Percentiles rank a stretch among this genome's conserved stretches.
These are phyloP conservation scores for Eutypella sp. DNA, from an alignment of 2,329 filamentous ascomycete genomes.

Conservation along the genomic window DNA sequence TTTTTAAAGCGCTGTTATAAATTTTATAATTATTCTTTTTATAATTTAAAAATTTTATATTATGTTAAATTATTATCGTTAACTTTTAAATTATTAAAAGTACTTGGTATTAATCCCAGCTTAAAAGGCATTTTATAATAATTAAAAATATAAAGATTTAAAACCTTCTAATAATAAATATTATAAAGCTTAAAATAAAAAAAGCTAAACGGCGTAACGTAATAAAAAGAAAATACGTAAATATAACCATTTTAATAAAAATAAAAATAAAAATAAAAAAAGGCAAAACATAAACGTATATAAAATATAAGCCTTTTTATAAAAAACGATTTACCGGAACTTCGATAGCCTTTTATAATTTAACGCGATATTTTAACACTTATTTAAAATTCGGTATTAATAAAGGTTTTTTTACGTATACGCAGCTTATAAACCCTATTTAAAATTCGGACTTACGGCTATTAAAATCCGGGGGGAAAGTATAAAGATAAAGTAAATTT, in stretches of 20 bases:
- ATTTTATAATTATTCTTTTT: not conserved
- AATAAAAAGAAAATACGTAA: not conserved
- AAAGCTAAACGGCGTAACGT: no score
- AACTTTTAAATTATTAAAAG: not conserved
- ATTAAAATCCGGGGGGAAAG: slow-evolving; percentile 2
- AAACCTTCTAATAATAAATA: no score
- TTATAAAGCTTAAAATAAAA: no score
- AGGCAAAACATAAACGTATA: no score
- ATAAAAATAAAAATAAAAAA: no score
- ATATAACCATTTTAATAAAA: not conserved
- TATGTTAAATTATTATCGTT: not conserved
- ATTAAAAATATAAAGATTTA: not conserved
- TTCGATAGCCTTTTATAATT: no score
- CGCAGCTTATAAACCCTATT: slow-evolving; percentile 1
- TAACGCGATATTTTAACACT: no score
- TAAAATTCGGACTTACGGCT: not conserved
- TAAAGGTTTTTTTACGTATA: slow-evolving; percentile 6
- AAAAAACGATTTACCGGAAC: not conserved
- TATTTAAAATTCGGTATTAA: slow-evolving; percentile 2
- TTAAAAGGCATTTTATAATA: not conserved
- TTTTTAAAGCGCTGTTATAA: not conserved
- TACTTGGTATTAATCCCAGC: not conserved
- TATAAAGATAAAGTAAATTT: slow-evolving; percentile 1
- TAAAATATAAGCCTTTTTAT: not conserved
- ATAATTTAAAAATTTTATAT: not conserved